Conservation (phyloP, 257 asterid species). For the Solanum chiquidenum region DNA sequence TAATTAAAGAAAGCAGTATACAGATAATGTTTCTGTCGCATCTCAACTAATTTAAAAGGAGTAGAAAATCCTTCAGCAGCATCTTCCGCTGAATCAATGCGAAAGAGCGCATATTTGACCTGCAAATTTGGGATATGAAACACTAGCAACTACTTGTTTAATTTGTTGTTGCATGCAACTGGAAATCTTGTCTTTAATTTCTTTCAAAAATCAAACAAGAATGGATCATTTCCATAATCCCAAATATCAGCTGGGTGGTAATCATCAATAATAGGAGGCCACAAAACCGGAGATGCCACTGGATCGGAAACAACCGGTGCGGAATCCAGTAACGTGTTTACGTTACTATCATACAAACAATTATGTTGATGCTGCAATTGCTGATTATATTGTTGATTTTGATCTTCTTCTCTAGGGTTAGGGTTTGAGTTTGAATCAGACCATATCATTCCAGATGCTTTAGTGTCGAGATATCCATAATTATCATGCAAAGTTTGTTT, state of each 20-base stretch:
- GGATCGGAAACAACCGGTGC: constrained; percentile 20
- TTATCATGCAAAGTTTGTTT: neutral
- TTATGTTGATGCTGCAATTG: constrained; percentile 4
- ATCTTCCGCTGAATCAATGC: neutral
- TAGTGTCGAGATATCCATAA: neutral
- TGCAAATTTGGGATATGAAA: neutral
- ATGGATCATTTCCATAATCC: constrained; percentile 59
- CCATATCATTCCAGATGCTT: neutral
- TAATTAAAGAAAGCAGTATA: neutral
- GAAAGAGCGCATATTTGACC: neutral
- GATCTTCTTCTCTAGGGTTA: constrained; percentile 31
- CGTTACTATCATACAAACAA: constrained; percentile 18
- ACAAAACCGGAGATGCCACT: constrained; percentile 32
- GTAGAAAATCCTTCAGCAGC: neutral
- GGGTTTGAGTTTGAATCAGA: constrained; percentile 41
- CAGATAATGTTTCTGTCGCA: neutral
- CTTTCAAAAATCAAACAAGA: constrained; percentile 47
- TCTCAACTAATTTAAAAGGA: neutral
- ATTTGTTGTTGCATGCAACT: neutral
- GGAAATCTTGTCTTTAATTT: too few species aligned
- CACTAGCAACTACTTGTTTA: neutral
- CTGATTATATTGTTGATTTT: neutral
- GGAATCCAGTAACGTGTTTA: constrained; percentile 12
- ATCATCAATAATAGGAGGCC: constrained; percentile 56
- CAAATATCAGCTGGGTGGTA: constrained; percentile 34